Evolutionary conservation across 176 grass and related monocot species (phyloP), one percentile per base, ranked within the genome.

Genomic region (Olyra latifolia): DNA sequence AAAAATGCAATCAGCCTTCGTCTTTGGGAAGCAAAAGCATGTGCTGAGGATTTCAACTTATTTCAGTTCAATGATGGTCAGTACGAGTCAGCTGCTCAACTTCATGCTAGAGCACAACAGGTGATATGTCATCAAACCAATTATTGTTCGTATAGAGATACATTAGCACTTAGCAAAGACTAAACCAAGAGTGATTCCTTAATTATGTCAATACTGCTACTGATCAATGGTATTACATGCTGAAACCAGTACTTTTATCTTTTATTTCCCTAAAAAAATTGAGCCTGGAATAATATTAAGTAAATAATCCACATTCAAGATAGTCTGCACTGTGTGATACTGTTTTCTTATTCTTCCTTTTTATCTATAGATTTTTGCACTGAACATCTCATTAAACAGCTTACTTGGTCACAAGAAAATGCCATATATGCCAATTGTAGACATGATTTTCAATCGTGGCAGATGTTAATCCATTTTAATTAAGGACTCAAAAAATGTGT

Each of bases 1-100:
- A 99, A 95, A 74, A 99, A 95, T 86, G 87, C 90, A 14, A 99
- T 95, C 83, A 95, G 84, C 82, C 93, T 99, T 77, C 90, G 96
- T 44, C 91, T 99, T 80, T 99, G 96, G 96, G 92, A 95, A 67
- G 92, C 96, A 57, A 99, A 89, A 86, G 88, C 90, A 78, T 86
- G 8, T 73, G 86, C 90, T 81, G 75, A 93, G 76, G 88, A 99
- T 89, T 99, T 99, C 49, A 87, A 93, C 88, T 90, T 99, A 75
- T 98, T 95, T 84, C 77, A 89, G 43, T 98, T 98, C 81, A 98
- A 98, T 79, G 92, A 91, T 80, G 95, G 95, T 41, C 90, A 93
- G 61, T 95, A 95, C 32, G 92, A 95, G 74, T 88, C 87, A 56
- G 75, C 95, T 87, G 87, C 90, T 50, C 92, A 98, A 63, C 83